Evolutionary conservation across 2,329 filamentous ascomycete species (phyloP).

Genomic region (Xylariaceae sp.): DNA sequence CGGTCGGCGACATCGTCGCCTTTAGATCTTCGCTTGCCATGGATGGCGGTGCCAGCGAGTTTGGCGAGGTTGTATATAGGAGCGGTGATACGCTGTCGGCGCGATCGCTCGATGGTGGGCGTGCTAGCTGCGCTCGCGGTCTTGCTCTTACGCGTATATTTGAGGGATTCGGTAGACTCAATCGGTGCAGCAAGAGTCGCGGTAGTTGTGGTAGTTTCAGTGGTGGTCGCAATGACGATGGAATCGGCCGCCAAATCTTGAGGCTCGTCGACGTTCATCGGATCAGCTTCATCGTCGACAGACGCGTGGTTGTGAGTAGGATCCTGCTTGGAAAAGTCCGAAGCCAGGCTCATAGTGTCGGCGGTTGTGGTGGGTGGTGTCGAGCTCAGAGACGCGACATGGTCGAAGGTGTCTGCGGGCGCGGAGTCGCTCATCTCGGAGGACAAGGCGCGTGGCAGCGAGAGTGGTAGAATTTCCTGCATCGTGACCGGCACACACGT

Average conservation of each 20-base stretch:
- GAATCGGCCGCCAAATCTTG: slow-evolving; percentile 20
- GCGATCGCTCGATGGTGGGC: slow-evolving; percentile 41
- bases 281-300: slow-evolving; percentile 25
- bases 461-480: slow-evolving; percentile 14
- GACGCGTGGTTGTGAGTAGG: slow-evolving; percentile 52
- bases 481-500: slow-evolving; percentile 14
- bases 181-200: slow-evolving; percentile 1
- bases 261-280: slow-evolving; percentile 18
- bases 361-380: slow-evolving; percentile 65
- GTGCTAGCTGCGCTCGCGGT: slow-evolving; percentile 18
- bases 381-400: slow-evolving; percentile 54
- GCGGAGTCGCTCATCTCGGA: slow-evolving; percentile 26
- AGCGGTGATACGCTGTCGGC: slow-evolving; percentile 50
- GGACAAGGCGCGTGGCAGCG: slow-evolving; percentile 24
- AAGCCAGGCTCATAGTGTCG: slow-evolving; percentile 56
- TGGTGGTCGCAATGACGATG: slow-evolving; percentile 20
- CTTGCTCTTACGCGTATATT: slow-evolving; percentile 8
- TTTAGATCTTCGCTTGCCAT: slow-evolving; percentile 52
- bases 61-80: slow-evolving; percentile 64
- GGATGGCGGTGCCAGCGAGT: slow-evolving; percentile 57
- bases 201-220: slow-evolving; percentile 2
- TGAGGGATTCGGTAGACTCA: slow-evolving; percentile 5
- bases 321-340: slow-evolving; percentile 55
- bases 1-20: slow-evolving; percentile 43
- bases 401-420: slow-evolving; percentile 39